Evolutionary conservation across 768 basidiomycete genomes (phyloP), one percentile per base, ranked within the genome.

Genomic region (Podaxis sp.): DNA sequence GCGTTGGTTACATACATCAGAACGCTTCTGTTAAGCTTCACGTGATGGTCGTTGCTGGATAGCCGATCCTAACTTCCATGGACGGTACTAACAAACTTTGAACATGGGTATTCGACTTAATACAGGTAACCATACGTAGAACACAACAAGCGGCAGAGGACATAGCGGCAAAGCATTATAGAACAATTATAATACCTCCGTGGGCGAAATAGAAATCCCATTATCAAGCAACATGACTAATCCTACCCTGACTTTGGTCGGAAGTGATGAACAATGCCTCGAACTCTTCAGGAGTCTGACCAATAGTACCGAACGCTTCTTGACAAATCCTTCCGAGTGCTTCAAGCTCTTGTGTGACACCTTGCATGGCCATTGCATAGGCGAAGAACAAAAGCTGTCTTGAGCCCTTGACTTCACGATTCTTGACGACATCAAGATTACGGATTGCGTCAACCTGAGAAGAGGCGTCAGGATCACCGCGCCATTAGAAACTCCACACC

Each of bases 311-410:
- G 73, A 97, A 99, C 10, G 93, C 89, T 56, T 88, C 85, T 72
- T 99, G 96, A 63, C 96, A 78, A 26, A 86, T 90, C 41, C 74
- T 75, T 0, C 97, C 96, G 1, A 99, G 78, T 57, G 77, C 83
- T 58, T 97, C 94, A 13, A 99, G 82, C 69, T 98, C 94, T 56
- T 85, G 82, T 8, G 95, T 97, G 41, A 97, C 91, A 6, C 95
- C 94, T 72, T 93, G 90, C 94, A 97, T 96, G 58, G 93, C 91
- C 63, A 95, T 78, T 0, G 93, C 93, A 68, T 98, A 99, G 1
- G 95, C 95, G 68, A 96, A 96, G 76, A 93, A 98, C 20, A 99
- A 80, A 3, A 99, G 79, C 67, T 97, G 91, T 20, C 88, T 80
- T 1, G 94, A 95, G 1, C 87, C 90, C 68, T 89, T 86, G 13